Base-by-base conservation (phyloP, 129 eudicot species). In the Helianthus tuberosus region DNA sequence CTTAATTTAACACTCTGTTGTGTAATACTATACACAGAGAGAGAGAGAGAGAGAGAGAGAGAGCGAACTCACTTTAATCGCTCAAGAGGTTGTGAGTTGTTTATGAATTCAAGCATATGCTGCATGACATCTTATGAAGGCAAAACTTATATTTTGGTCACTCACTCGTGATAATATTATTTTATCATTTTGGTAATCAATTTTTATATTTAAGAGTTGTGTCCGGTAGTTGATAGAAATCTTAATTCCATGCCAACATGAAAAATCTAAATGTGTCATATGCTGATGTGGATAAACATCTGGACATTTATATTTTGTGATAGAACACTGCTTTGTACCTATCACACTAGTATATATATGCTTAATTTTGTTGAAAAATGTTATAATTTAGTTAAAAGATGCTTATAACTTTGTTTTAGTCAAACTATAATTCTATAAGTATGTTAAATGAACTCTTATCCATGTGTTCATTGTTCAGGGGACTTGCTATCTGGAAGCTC, bases 401-500 rank as follows among this genome's bases (percentile, higher is more conserved):
- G 25, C 29, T 29, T 29, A 14, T 25, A 68, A 25, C 12, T 66
- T 68, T 11, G 13, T 6, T 48, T 47, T 27, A 8, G 27, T 46
- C 23, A 20, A 46, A 17, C 36, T 32, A 43, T 7, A 2, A 43
- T 6, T 2, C 58, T 14, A 39, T 43, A 68, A 47, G 60, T 68
- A 25, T 49, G 60, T 23, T 47, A 50, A 47, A 14, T 25, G 38
- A 16, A 16, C 69, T 29, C 62, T 68, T 71, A 52, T 79, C 54
- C 38, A 5, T 64, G 69, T 77, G 61, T 66, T 71, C 77, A 90
- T 96, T 77, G 64, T 66, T 71, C 77, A 93, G 97, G 97, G 75
- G 84, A 94, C 74, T 88, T 94, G 64, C 85, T 94, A 66, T 88
- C 91, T 50, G 83, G 87, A 59, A 85, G 84, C 71, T 86, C 97